Evolutionary conservation across 2,329 filamentous ascomycete species (phyloP), one percentile per base, ranked within the genome.

Genomic region (Diaporthe humulicola): DNA sequence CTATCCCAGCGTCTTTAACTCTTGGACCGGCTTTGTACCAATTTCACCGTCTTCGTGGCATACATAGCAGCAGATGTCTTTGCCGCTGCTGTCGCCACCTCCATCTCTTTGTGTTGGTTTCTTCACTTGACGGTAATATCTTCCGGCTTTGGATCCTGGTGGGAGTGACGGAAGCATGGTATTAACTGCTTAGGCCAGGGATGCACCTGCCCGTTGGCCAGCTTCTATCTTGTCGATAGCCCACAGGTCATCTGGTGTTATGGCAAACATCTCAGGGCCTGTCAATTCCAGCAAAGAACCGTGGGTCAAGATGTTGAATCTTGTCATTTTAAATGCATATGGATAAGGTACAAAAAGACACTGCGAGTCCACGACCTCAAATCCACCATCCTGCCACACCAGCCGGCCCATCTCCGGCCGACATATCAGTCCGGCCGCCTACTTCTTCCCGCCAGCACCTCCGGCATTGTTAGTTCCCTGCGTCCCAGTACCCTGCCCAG

Each of bases 251-350:
- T 10, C 7, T 9, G 28, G n/a, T 9, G 10, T 7, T 38, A 36
- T 38, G 30, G 15, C 9, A 36, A 25, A 40, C 3, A 2, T 4
- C 17, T 19, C 6, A 22, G 22, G 4, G 30, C 40, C 42, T 52
- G 15, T 36, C 30, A 54, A 17, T 40, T 28, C n/a, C n/a, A 17
- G 48, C n/a, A 8, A 8, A 69, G 9, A 54, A 15, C 17, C 4
- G n/a, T 40, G n/a, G n/a, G 30, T 19, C 48, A 54, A 61, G 56
- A 71, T 71, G 30, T 71, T 61, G 70, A 71, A 52, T 71, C 57
- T 61, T 52, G 57, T 42, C 25, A 60, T 52, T 36, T 36, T 57
- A 54, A 60, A 38, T 5, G 36, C 38, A 14, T 64, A n/a, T 52
- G 48, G 30, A n/a, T 7, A 38, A 30, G 33, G n/a, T 33, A 71